phyloP scores from a whole-genome alignment of 176 grass and related monocot species.

The Elymus sibiricus region DNA sequence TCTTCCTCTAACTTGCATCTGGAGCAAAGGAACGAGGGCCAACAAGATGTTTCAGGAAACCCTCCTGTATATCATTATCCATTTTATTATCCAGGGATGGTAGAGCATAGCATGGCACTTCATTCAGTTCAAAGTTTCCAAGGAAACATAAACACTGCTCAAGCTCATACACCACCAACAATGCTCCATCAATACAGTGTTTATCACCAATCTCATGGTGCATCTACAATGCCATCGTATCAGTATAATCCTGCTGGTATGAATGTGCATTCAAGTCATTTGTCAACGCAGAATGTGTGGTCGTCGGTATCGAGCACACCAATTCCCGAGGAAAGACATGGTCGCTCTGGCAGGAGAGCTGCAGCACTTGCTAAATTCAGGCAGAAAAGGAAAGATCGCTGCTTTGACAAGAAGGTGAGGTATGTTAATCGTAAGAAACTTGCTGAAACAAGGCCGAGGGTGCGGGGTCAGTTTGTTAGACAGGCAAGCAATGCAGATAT shows the following conservation, averaged over 20 bases:
- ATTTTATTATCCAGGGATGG: slow-evolving; percentile 75
- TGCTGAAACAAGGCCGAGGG: slow-evolving; percentile 80
- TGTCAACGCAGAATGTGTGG: slow-evolving; percentile 44
- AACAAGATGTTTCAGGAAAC: slow-evolving; percentile 47
- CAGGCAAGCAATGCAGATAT: slow-evolving; percentile 54
- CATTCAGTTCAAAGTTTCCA: slow-evolving; percentile 65
- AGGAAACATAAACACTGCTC: slow-evolving; percentile 49
- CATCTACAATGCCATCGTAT: slow-evolving; percentile 56
- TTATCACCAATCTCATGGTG: slow-evolving; percentile 49
- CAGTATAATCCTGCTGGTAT: slow-evolving; percentile 54
- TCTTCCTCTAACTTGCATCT: slow-evolving; percentile 58
- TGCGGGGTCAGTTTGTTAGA: slow-evolving; percentile 92
- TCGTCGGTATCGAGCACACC: slow-evolving; percentile 43
- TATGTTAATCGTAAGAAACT: slow-evolving; percentile 83
- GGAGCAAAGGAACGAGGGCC: slow-evolving; percentile 59
- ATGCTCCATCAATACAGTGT: slow-evolving; percentile 65
- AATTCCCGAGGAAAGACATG: slow-evolving; percentile 46
- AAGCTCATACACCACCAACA: slow-evolving; percentile 34
- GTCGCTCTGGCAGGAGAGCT: slow-evolving; percentile 56
- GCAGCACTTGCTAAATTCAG: slow-evolving; percentile 93
- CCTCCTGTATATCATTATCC: slow-evolving; percentile 57
- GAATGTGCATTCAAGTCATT: slow-evolving; percentile 57
- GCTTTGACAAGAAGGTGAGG: slow-evolving; percentile 98
- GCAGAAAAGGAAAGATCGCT: slow-evolving; percentile 84
- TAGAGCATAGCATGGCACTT: slow-evolving; percentile 48